Percentiles rank a stretch among this genome's conserved stretches.
Conservation (phyloP, 1,284 basidiomycete genomes). For the Tremellales sp. region DNA sequence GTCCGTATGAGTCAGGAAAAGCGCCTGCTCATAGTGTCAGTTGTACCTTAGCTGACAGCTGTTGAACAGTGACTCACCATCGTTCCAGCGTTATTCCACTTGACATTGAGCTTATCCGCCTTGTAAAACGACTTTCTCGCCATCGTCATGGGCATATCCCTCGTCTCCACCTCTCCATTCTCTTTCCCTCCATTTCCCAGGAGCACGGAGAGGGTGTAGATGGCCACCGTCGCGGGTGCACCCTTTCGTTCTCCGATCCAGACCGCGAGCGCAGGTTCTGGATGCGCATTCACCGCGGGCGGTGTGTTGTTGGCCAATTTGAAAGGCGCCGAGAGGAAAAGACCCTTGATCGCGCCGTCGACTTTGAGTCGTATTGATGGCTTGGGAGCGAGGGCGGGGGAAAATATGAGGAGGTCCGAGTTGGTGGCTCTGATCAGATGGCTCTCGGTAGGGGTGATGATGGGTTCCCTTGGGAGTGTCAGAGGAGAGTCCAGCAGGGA, state of each 20-base stretch:
- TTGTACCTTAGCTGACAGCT: conserved; percentile 54
- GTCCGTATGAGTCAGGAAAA: conserved; percentile 90
- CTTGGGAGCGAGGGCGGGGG: conserved; percentile 33
- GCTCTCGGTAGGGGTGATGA: conserved; percentile 87
- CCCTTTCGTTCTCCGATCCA: conserved; percentile 96
- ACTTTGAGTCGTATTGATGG: conserved; percentile 38
- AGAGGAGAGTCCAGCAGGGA: background rate
- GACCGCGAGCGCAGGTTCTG: conserved; percentile 60
- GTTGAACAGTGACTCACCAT: conserved; percentile 51
- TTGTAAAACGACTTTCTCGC: conserved; percentile 90
- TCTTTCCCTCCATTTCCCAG: conserved; percentile 19
- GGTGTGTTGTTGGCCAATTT: conserved; percentile 32
- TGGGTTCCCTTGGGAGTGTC: conserved; percentile 69
- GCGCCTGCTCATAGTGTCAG: conserved; percentile 54
- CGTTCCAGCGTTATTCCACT: conserved; percentile 89
- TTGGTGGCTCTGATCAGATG: conserved; percentile 66
- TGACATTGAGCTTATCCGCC: conserved; percentile 88
- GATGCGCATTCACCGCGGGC: conserved; percentile 22
- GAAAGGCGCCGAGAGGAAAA: conserved; percentile 40
- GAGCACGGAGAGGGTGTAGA: conserved; percentile 71
- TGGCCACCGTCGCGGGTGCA: conserved; percentile 82
- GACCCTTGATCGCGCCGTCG: conserved; percentile 42
- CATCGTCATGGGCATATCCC: conserved; percentile 43
- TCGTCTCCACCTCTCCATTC: conserved; percentile 52
- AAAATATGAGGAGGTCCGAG: conserved; percentile 79